Conservation (phyloP, 805 yeast species). For the Wickerhamiella alocasiicola region DNA sequence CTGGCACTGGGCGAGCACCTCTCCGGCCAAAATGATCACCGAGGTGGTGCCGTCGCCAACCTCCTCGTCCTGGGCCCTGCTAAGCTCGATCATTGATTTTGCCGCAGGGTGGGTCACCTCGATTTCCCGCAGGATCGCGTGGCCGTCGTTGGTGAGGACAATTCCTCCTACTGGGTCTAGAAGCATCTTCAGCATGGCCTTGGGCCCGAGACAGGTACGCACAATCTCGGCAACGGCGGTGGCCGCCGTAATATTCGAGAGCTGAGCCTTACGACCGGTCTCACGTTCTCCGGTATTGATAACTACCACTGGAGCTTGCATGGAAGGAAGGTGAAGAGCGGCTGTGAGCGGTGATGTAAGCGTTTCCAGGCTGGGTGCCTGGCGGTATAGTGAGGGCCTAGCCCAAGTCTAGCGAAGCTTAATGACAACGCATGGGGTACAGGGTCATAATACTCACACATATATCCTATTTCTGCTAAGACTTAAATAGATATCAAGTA, state of each 20-base stretch:
- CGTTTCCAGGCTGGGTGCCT: no score
- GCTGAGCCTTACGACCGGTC: constrained; percentile 93
- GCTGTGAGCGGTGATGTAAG: no score
- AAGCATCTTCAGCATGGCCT: constrained; percentile 97
- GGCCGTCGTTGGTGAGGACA: constrained; percentile 95
- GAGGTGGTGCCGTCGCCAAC: constrained; percentile 98
- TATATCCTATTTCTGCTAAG: no score
- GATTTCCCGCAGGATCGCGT: constrained; percentile 92
- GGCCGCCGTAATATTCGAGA: constrained; percentile 97
- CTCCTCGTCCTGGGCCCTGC: constrained; percentile 97
- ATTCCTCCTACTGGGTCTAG: constrained; percentile 92
- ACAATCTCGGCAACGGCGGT: constrained; percentile 97
- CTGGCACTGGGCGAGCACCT: constrained; percentile 85
- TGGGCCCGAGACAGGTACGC: constrained; percentile 96
- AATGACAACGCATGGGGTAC: no score
- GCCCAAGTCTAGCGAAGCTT: no score
- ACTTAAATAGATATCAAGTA: no score
- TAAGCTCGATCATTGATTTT: constrained; percentile 91
- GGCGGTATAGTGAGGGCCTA: no score
- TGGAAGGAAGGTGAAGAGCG: no score
- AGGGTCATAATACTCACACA: no score
- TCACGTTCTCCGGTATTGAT: constrained; percentile 85
- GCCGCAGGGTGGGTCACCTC: constrained; percentile 97
- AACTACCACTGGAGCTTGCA: constrained; percentile 79
- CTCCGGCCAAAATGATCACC: constrained; percentile 94